Conservation (phyloP, 441 rosid genomes). For the Macaranga tanarius region DNA sequence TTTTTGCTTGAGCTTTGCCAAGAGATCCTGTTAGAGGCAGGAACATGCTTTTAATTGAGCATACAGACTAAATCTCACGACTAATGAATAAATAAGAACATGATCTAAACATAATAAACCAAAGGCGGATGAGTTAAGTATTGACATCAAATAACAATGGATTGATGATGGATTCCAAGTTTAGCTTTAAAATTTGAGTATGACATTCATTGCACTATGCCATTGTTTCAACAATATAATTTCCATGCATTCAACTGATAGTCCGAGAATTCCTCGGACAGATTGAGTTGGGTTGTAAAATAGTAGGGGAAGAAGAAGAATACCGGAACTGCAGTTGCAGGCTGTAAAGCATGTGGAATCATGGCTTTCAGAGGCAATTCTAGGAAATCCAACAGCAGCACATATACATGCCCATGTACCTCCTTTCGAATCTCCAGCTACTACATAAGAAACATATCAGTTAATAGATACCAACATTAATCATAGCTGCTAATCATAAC, state of each 20-base stretch:
- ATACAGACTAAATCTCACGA: constrained; percentile 1
- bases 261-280: neutral
- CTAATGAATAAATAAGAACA: neutral
- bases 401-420: constrained; percentile 71
- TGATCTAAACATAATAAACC: neutral
- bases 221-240: neutral
- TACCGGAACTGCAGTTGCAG: constrained; percentile 94
- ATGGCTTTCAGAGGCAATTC: constrained; percentile 42
- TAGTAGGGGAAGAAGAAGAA: neutral
- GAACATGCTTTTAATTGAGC: constrained; percentile 20
- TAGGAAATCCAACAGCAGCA: constrained; percentile 68
- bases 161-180: neutral
- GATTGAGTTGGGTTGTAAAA: neutral
- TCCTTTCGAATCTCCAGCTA: constrained; percentile 39
- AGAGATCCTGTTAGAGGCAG: constrained; percentile 50
- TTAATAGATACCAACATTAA: constrained; percentile 7
- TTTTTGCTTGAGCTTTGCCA: constrained; percentile 31
- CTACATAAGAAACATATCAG: constrained; percentile 16
- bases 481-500: neutral
- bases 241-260: neutral
- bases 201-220: neutral
- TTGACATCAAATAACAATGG: neutral
- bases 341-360: constrained; percentile 64
- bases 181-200: neutral
- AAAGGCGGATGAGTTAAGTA: neutral